Evolutionary conservation across 176 grass and related monocot species (phyloP), one percentile per base, ranked within the genome.

Genomic region (Carex kokanica): DNA sequence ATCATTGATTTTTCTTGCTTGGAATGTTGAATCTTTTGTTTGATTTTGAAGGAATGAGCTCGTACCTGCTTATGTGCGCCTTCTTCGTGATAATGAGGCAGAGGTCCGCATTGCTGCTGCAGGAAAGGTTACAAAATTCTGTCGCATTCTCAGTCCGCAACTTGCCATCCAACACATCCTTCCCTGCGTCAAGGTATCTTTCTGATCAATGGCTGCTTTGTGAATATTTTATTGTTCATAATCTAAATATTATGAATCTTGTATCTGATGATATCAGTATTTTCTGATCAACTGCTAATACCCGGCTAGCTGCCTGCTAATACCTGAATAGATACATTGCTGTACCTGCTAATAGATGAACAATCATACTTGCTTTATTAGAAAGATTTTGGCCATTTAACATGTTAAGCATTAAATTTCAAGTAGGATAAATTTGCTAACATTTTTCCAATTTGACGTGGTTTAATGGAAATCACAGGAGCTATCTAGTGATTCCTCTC

Each of bases 81-180:
- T 98, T 78, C 92, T 98, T 68, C 89, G 91, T 87, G 95, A 98
- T 81, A 98, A 98, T 78, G 95, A 98, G 79, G 89, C 95, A 86
- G 95, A 98, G 84, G 95, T 98, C 78, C 87, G 95, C 47, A 98
- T 98, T 80, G 95, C 95, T 60, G 90, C 95, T 84, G 95, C 95
- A 31, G 95, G 92, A 57, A 98, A 98, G 88, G 95, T 98, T 86
- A 95, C 92, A 3, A 98, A 95, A 56, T 98, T 98, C 80, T 98
- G 92, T 54, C 83, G 89, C 23, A 95, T 98, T 74, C 83, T 98
- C 63, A 93, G 86, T 54, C 89, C 92, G 5, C 72, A 91, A 52
- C 79, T 89, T 88, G 89, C 91, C 85, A 89, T 95, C 38, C 87
- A 93, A 83, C 89, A 98, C 75, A 91, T 98, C 87, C 92, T 98